These are phyloP conservation scores for Castanospermum australe DNA, from an alignment of 306 rosid genomes.

Conservation along the genomic window DNA sequence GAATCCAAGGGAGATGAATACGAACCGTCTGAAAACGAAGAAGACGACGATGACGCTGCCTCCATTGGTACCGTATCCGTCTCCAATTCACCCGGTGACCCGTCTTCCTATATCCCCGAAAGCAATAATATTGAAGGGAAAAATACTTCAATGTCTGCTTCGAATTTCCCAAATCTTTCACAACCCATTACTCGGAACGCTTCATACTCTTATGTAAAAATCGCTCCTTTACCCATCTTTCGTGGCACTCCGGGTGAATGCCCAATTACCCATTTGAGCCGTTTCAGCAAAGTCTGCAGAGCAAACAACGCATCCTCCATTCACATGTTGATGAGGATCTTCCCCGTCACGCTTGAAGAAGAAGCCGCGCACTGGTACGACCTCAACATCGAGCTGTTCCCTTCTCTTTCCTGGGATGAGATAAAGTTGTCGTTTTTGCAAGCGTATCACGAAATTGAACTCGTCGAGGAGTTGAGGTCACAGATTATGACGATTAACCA, in stretches of 20 bases:
- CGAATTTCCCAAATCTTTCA: not conserved
- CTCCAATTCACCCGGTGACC: conserved; percentile 1
- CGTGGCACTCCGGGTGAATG: conserved; percentile 51
- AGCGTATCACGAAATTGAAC: conserved; percentile 44
- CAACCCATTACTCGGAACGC: conserved; percentile 3
- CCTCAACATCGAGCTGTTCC: conserved; percentile 62
- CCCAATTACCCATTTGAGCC: conserved; percentile 53
- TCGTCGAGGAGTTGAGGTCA: conserved; percentile 37
- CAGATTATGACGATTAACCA: conserved; percentile 52
- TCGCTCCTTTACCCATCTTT: conserved; percentile 62
- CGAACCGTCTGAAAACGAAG: conserved; percentile 3
- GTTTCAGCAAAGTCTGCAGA: conserved; percentile 62
- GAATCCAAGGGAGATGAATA: conserved; percentile 24
- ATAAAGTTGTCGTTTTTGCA: conserved; percentile 52
- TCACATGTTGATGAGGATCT: conserved; percentile 48
- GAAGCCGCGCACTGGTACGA: conserved; percentile 76
- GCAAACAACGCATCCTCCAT: conserved; percentile 54
- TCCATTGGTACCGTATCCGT: conserved; percentile 40
- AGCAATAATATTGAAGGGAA: not conserved
- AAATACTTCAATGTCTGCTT: conserved; percentile 14
- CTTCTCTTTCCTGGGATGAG: conserved; percentile 58
- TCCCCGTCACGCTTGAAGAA: conserved; percentile 63
- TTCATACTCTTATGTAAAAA: conserved; percentile 36
- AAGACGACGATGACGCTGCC: not conserved
- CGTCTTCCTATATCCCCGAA: conserved; percentile 11